These are phyloP conservation scores for Cordyceps farinosa DNA, from an alignment of 2,329 filamentous ascomycete species.

Conservation along the genomic window DNA sequence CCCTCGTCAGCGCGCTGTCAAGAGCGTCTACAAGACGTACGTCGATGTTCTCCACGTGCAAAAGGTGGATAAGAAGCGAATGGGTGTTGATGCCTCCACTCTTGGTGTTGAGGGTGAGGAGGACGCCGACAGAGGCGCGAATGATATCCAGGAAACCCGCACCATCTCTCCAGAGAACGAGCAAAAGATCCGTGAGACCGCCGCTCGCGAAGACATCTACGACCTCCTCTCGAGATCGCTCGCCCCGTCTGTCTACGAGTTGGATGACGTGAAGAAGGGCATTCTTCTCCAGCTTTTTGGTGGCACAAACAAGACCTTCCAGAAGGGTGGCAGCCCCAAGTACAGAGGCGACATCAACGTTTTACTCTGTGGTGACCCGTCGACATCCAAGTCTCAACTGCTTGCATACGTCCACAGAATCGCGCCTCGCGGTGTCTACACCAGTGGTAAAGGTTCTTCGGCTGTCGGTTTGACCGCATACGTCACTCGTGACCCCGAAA, in stretches of 20 bases:
- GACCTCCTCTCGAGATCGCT: conserved; percentile 86
- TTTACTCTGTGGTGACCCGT: conserved; percentile 93
- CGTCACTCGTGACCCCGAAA: conserved; percentile 76
- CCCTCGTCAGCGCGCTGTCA: conserved; percentile 85
- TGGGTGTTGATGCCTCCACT: conserved; percentile 87
- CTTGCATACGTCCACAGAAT: conserved; percentile 97
- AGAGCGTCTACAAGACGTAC: conserved; percentile 97
- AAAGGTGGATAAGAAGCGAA: conserved; percentile 91
- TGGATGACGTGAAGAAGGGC: conserved; percentile 98
- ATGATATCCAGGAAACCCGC: conserved; percentile 76
- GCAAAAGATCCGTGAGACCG: conserved; percentile 78
- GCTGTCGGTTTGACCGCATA: conserved; percentile 79
- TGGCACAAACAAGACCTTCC: conserved; percentile 95
- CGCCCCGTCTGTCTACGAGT: conserved; percentile 92
- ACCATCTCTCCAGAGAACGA: conserved; percentile 85
- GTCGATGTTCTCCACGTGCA: conserved; percentile 94
- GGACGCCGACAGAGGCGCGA: conserved; percentile 59
- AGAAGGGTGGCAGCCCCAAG: conserved; percentile 91
- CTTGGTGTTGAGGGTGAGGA: conserved; percentile 78
- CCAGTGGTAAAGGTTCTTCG: conserved; percentile 75
- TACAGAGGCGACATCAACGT: conserved; percentile 98
- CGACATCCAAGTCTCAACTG: conserved; percentile 92
- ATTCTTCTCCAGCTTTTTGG: conserved; percentile 95
- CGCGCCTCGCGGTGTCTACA: conserved; percentile 81
- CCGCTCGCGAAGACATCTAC: conserved; percentile 80